These are phyloP conservation scores for Hypoxylon sp. DNA, from an alignment of 2,329 filamentous ascomycete genomes.

Conservation along the genomic window DNA sequence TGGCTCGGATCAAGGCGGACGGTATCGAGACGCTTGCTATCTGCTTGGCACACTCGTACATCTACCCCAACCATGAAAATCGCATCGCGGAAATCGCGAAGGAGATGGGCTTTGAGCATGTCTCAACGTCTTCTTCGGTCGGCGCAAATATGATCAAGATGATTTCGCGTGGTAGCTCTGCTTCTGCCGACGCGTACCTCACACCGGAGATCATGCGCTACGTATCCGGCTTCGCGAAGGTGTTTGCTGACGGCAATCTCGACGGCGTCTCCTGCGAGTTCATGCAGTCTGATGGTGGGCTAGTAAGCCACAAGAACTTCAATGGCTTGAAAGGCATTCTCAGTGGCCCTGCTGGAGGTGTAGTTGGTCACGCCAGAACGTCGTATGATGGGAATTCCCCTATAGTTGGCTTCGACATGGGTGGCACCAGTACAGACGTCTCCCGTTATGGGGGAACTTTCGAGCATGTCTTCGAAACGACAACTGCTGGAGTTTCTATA, in stretches of 20 bases:
- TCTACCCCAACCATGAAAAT: conserved; percentile 75
- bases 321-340: conserved; percentile 79
- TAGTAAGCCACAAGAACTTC: conserved; percentile 72
- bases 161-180: conserved; percentile 44
- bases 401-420: conserved; percentile 84
- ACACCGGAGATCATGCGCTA: conserved; percentile 44
- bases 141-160: conserved; percentile 47
- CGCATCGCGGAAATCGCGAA: conserved; percentile 72
- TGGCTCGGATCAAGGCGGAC: conserved; percentile 29
- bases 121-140: conserved; percentile 45
- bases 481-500: conserved; percentile 78
- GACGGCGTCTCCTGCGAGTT: conserved; percentile 52
- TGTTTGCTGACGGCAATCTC: conserved; percentile 40
- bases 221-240: conserved; percentile 42
- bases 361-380: conserved; percentile 81
- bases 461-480: conserved; percentile 55
- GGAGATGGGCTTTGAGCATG: conserved; percentile 43
- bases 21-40: conserved; percentile 38
- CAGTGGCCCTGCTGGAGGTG: conserved; percentile 82
- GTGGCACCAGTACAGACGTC: conserved; percentile 66
- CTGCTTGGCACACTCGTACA: conserved; percentile 73
- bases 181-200: conserved; percentile 47
- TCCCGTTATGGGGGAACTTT: conserved; percentile 39
- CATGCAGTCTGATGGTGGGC: conserved; percentile 58
- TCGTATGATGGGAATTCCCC: conserved; percentile 78